Base-by-base conservation (phyloP, 352 stramenopile genomes). In the Phytopythium oedochilum region DNA sequence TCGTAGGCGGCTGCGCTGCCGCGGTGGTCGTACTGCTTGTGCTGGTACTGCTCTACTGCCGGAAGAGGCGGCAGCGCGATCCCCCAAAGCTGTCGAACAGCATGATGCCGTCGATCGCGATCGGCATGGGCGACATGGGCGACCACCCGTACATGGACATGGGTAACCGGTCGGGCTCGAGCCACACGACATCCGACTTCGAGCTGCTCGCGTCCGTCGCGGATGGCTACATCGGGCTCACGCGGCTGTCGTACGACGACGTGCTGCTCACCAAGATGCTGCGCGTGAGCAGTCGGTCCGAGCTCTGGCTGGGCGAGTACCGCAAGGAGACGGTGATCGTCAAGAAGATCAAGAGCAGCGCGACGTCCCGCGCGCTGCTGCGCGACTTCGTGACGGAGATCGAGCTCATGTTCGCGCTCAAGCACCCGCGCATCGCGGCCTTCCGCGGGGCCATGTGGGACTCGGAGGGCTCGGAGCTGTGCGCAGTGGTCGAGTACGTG, bases 311-410 rank as follows among this genome's bases (percentile, higher is more conserved):
- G 15, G 81, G 81, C 48, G 76, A 87, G 56, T 92, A 85, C 68
- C 68, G 68, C 39, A 64, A 83, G 51, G 67, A 84, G 56, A 54
- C 66, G 25, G 81, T 92, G 38, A 63, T 87, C 40, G 71, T 92
- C 53, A 92, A 92, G 68, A 88, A 88, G 60, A 92, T 92, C 62
- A 92, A 92, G 63, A 78, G 64, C 48, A 83, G 82, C 57, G 78
- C 81, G 6, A 71, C 80, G 43, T 83, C 77, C 29, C 83, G 86
- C 23, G 60, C 72, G 1, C 57, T 88, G 20, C 63, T 89, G 52
- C 81, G 76, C 28, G 81, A 87, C 61, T 89, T 88, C 54, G 76
- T 91, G 28, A 86, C 81, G n/a, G 81, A 91, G 57, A 86, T 91
- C 36, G 78, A 88, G 68, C 71, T 86, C 42, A 91, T 91, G 68